Conservation (phyloP, 1,139 yeast genomes). For the Suhomyces taliae region DNA sequence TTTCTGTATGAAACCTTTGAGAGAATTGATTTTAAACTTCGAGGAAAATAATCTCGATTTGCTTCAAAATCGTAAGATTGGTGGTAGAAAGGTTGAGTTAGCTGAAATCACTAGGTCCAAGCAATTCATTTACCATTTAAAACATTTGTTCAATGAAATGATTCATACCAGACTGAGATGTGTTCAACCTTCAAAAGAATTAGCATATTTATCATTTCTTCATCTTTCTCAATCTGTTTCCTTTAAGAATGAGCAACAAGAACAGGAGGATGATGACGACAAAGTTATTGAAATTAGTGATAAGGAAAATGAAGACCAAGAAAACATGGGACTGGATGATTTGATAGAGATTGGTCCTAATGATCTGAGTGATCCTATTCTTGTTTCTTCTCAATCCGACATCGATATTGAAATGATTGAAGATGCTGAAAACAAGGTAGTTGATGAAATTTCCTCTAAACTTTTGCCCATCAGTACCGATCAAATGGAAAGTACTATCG, state of each 20-base stretch:
- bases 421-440: background rate
- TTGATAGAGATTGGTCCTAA: conserved; percentile 8
- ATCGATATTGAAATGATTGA: conserved; percentile 13
- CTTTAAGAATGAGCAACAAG: conserved; percentile 32
- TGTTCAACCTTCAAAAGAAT: conserved; percentile 78
- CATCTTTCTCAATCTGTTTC: conserved; percentile 69
- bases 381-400: conserved; percentile 14
- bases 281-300: background rate
- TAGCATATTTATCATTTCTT: conserved; percentile 85
- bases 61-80: conserved; percentile 56
- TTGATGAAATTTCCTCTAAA: conserved; percentile 4
- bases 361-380: conserved; percentile 14
- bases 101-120: conserved; percentile 77
- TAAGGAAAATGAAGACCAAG: background rate
- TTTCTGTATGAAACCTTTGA: conserved; percentile 78
- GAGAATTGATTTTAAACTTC: conserved; percentile 63
- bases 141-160: conserved; percentile 68
- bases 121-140: conserved; percentile 73
- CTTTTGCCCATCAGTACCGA: conserved; percentile 52
- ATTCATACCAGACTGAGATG: conserved; percentile 61
- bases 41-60: conserved; percentile 28
- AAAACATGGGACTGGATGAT: conserved; percentile 2
- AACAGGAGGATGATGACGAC: background rate
- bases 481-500: conserved; percentile 70
- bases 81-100: conserved; percentile 76